These are phyloP conservation scores for Cercospora sp. DNA, from an alignment of 2,329 filamentous ascomycete genomes.

Conservation along the genomic window DNA sequence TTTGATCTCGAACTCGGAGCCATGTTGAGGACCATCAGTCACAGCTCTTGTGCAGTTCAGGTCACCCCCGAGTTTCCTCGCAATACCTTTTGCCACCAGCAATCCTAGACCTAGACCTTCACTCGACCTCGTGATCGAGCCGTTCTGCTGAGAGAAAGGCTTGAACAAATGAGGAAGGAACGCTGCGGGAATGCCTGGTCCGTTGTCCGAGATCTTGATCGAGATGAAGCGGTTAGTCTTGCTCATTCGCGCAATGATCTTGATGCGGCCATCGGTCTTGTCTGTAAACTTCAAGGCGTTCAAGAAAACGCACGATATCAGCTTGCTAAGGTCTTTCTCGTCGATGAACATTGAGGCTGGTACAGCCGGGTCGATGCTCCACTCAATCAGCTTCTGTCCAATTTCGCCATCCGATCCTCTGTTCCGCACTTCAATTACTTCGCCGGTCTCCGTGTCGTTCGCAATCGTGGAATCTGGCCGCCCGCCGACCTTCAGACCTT, in stretches of 20 bases:
- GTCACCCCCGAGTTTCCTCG: constrained; percentile 68
- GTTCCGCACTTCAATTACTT: constrained; percentile 51
- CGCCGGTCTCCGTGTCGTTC: constrained; percentile 49
- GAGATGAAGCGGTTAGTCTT: constrained; percentile 53
- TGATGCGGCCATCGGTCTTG: constrained; percentile 55
- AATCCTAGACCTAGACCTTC: constrained; percentile 69
- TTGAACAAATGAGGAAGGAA: constrained; percentile 69
- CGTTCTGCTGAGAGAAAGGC: constrained; percentile 68
- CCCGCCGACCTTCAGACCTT: constrained; percentile 54
- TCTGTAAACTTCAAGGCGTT: constrained; percentile 74
- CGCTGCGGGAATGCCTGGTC: constrained; percentile 65
- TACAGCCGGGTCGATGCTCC: constrained; percentile 52
- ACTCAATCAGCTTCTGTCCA: constrained; percentile 51
- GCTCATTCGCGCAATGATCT: constrained; percentile 55
- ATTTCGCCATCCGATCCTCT: constrained; percentile 47
- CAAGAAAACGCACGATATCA: constrained; percentile 63
- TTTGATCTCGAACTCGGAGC: constrained; percentile 68
- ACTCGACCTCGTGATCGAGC: constrained; percentile 64
- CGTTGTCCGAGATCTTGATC: constrained; percentile 65
- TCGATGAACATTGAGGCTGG: constrained; percentile 59
- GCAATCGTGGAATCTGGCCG: constrained; percentile 54
- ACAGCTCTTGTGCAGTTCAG: constrained; percentile 64
- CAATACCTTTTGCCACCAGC: constrained; percentile 70
- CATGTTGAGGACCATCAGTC: constrained; percentile 59
- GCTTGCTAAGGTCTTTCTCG: constrained; percentile 63